Conservation (phyloP, 345 rosid species). For the Gossypium thurberi region DNA sequence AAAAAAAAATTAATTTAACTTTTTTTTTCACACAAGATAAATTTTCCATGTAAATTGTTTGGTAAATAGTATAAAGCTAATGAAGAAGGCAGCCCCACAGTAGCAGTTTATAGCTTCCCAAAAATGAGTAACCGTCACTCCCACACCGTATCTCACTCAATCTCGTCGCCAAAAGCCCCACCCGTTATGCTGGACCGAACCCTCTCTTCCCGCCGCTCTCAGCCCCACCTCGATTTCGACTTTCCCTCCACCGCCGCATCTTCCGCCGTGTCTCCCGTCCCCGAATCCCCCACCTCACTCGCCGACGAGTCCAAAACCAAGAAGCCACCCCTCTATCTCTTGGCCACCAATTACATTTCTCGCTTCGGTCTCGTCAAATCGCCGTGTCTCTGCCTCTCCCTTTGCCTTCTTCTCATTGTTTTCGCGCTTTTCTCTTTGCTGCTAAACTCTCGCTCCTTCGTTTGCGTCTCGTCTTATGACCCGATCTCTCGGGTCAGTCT, state of each 20-base stretch:
- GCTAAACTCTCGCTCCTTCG: constrained; percentile 49
- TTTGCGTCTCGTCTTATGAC: constrained; percentile 68
- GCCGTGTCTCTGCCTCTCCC: constrained; percentile 41
- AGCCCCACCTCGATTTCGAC: constrained; percentile 31
- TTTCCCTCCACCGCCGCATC: constrained; percentile 24
- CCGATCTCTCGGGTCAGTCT: constrained; percentile 62
- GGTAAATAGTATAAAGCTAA: too few relatives aligned
- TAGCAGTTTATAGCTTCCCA: not conserved
- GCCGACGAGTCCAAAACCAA: constrained; percentile 63
- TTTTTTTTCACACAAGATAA: too few relatives aligned
- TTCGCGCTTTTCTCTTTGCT: constrained; percentile 17
- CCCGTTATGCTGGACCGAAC: constrained; percentile 43
- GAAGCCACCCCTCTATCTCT: constrained; percentile 44
- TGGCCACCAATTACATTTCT: constrained; percentile 38
- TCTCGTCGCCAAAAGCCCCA: constrained; percentile 10
- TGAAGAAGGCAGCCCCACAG: too few relatives aligned
- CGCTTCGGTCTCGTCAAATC: constrained; percentile 43
- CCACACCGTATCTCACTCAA: not conserved
- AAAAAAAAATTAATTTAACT: too few relatives aligned
- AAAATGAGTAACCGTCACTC: constrained; percentile 6
- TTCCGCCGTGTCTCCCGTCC: constrained; percentile 32
- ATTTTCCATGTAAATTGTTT: too few relatives aligned
- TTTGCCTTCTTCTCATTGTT: constrained; percentile 20
- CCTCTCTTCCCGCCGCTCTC: constrained; percentile 31
- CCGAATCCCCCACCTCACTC: constrained; percentile 16